Conservation (phyloP, 768 basidiomycete species). For the Terana coerulea region DNA sequence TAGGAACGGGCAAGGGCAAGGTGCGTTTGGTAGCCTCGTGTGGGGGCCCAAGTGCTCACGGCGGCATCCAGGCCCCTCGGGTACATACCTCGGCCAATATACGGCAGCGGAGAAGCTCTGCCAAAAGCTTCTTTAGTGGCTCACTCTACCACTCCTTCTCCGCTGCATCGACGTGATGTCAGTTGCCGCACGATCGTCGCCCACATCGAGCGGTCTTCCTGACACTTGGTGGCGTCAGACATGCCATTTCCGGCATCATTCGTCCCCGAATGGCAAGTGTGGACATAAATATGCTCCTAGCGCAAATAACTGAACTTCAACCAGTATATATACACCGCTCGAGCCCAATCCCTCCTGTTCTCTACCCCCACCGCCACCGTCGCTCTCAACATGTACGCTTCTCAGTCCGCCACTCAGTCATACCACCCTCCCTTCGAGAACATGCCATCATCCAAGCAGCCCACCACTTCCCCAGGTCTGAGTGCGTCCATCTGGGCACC, state of each 20-base stretch:
- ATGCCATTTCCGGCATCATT: constrained; percentile 9
- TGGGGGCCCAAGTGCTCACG: neutral
- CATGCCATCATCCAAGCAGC: constrained; percentile 15
- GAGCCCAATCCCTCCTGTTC: neutral
- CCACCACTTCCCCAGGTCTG: constrained; percentile 15
- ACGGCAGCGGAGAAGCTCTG: constrained; percentile 4
- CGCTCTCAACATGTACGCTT: constrained; percentile 18
- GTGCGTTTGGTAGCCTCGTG: neutral
- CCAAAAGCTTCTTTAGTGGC: neutral
- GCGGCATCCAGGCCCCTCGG: neutral
- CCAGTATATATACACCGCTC: constrained; percentile 9
- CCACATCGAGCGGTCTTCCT: constrained; percentile 2
- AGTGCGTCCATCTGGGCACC: constrained; percentile 75
- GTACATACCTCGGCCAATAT: neutral
- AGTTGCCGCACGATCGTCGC: constrained; percentile 3
- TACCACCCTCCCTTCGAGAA: constrained; percentile 26
- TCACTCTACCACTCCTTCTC: neutral
- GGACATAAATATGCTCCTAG: neutral
- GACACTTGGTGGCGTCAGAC: constrained; percentile 4
- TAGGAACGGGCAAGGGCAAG: neutral
- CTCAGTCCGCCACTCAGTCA: constrained; percentile 14
- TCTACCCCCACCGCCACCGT: constrained; percentile 4
- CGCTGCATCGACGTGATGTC: neutral
- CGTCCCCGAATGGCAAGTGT: constrained; percentile 5
- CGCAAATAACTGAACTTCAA: neutral